A percentile compares a stretch with the other conserved stretches of the same genome.
phyloP scores from a whole-genome alignment of 2,329 filamentous ascomycete genomes.

The Curvularia hawaiiensis region DNA sequence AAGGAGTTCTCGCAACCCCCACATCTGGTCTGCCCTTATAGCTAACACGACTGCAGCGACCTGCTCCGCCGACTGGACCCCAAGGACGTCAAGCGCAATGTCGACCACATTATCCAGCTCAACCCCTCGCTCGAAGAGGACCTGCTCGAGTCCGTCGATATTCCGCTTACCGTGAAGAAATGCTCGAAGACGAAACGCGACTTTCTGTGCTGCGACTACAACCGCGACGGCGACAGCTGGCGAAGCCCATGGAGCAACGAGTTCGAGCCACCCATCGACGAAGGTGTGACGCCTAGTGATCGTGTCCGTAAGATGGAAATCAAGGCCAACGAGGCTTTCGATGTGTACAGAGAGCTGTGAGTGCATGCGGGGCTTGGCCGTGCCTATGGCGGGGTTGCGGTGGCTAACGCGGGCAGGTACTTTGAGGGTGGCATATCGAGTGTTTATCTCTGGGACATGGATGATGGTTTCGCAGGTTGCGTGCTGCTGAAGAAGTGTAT shows the following conservation, averaged over 20 bases:
- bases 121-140: constrained; percentile 95
- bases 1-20: constrained; percentile 41
- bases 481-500: constrained; percentile 93
- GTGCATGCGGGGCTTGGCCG: constrained; percentile 26
- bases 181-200: constrained; percentile 90
- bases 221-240: constrained; percentile 97
- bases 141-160: constrained; percentile 95
- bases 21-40: constrained; percentile 2
- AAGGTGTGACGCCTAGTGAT: constrained; percentile 88
- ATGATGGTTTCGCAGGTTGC: constrained; percentile 96
- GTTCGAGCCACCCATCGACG: constrained; percentile 87
- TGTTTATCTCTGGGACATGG: constrained; percentile 98
- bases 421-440: constrained; percentile 95
- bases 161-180: constrained; percentile 83
- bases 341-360: constrained; percentile 89
- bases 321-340: constrained; percentile 92
- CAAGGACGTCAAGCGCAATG: constrained; percentile 85
- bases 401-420: constrained; percentile 59
- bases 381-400: not conserved
- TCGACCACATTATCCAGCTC: constrained; percentile 85
- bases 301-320: constrained; percentile 92
- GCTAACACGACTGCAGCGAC: constrained; percentile 65
- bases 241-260: constrained; percentile 99
- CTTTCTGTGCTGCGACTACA: constrained; percentile 99
- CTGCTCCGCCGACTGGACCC: constrained; percentile 97